Conservation (phyloP, 805 yeast species). For the Pichia rugopelliculosa region DNA sequence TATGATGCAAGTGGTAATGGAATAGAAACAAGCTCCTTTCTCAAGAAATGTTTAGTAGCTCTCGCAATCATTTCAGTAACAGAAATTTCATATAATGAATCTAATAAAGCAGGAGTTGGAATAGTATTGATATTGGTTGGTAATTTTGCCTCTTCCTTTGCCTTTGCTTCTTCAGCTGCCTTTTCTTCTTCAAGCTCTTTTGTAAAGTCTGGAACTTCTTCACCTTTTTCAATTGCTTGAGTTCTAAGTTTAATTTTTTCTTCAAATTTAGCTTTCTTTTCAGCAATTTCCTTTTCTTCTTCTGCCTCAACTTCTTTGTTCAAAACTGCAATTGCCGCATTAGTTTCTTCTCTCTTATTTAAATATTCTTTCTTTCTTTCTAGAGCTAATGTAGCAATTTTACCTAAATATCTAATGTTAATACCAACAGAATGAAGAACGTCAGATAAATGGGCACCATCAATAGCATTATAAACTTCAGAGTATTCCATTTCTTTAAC, state of each 20-base stretch:
- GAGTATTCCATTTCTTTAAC: slow-evolving; percentile 48
- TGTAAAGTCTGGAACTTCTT: slow-evolving; percentile 17
- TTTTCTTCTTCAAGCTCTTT: slow-evolving; percentile 26
- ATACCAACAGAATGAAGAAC: slow-evolving; percentile 76
- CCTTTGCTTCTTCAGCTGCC: slow-evolving; percentile 26
- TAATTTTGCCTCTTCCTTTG: slow-evolving; percentile 27
- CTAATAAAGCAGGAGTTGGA: slow-evolving; percentile 36
- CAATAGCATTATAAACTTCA: slow-evolving; percentile 56
- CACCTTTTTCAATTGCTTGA: slow-evolving; percentile 15
- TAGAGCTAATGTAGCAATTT: slow-evolving; percentile 32
- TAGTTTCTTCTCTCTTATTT: slow-evolving; percentile 16
- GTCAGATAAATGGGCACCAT: slow-evolving; percentile 67
- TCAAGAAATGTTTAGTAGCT: slow-evolving; percentile 66
- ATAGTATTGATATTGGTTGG: slow-evolving; percentile 34
- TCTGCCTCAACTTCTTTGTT: slow-evolving; percentile 23
- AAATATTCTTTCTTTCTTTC: slow-evolving; percentile 19
- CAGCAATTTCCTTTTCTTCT: slow-evolving; percentile 22
- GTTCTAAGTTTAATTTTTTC: slow-evolving; percentile 17
- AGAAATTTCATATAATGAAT: slow-evolving; percentile 41
- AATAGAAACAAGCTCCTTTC: slow-evolving; percentile 35
- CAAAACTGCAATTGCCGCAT: slow-evolving; percentile 27
- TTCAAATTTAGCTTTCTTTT: slow-evolving; percentile 28
- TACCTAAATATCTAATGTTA: slow-evolving; percentile 82
- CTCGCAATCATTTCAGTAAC: slow-evolving; percentile 73
- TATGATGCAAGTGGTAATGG: slow-evolving; percentile 52